Evolutionary conservation across 164 flowering plant genomes (phyloP).

Genomic region (Chimonanthus praecox): DNA sequence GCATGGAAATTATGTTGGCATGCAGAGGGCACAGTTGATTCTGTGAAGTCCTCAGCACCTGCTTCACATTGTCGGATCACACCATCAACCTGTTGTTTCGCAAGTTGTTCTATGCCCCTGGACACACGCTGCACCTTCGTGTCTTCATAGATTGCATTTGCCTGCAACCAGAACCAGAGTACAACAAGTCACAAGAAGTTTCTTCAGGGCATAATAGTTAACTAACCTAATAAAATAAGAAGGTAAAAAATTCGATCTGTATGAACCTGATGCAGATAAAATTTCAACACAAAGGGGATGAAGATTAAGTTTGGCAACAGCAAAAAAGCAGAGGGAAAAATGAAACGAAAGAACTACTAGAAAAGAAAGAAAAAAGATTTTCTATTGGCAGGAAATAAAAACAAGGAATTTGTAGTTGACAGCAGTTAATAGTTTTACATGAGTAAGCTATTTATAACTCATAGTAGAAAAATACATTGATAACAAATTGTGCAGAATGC

Average conservation of each 20-base stretch:
- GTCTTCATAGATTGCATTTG: conserved; percentile 76
- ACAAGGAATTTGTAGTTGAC: not conserved
- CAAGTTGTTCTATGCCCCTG: conserved; percentile 59
- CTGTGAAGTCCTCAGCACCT: conserved; percentile 67
- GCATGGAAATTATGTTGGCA: conserved; percentile 67
- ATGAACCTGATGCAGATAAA: no score
- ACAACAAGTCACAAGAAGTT: not conserved
- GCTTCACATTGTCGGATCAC: conserved; percentile 78
- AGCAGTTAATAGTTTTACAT: not conserved
- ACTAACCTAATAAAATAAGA: no score
- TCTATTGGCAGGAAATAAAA: no score
- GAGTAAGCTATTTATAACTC: not conserved
- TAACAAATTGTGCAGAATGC: no score
- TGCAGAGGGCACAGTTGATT: conserved; percentile 50
- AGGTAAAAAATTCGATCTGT: no score
- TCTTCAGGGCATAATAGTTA: not conserved
- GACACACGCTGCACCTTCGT: conserved; percentile 55
- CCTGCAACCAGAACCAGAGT: conserved; percentile 29
- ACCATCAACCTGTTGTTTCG: conserved; percentile 87
- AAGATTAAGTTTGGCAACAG: no score
- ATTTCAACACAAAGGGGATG: no score
- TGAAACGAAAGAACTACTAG: not conserved
- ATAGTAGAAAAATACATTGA: not conserved
- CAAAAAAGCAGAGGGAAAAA: no score
- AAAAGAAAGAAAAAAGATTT: no score